Evolutionary conservation across 2,329 filamentous ascomycete genomes (phyloP).

Genomic region (Coleophoma eucalyptorum): DNA sequence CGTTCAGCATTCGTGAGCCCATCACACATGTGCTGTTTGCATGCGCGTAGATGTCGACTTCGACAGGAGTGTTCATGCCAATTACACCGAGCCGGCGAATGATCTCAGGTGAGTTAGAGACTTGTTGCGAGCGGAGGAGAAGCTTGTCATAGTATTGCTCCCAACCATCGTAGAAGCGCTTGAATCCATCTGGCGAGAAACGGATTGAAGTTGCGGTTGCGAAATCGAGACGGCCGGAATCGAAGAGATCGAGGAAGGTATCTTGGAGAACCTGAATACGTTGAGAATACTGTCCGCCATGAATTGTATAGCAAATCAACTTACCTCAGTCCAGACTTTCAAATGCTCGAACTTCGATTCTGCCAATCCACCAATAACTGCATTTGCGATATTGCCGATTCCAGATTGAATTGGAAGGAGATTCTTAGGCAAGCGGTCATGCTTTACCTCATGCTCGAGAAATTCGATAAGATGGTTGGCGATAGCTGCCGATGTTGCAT

Average conservation of each 20-base stretch:
- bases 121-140: slow-evolving; percentile 80
- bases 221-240: slow-evolving; percentile 82
- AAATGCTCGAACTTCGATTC: slow-evolving; percentile 82
- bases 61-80: slow-evolving; percentile 92
- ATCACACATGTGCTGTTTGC: slow-evolving; percentile 89
- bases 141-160: slow-evolving; percentile 77
- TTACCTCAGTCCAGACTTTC: slow-evolving; percentile 80
- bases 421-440: slow-evolving; percentile 71
- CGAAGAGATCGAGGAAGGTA: slow-evolving; percentile 89
- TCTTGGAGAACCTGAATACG: slow-evolving; percentile 67
- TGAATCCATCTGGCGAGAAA: slow-evolving; percentile 87
- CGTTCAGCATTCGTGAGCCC: slow-evolving; percentile 84
- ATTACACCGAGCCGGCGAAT: slow-evolving; percentile 84
- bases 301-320: neutral
- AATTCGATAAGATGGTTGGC: slow-evolving; percentile 79
- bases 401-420: slow-evolving; percentile 81
- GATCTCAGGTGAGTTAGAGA: slow-evolving; percentile 87
- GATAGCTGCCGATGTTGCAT: slow-evolving; percentile 69
- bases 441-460: slow-evolving; percentile 79
- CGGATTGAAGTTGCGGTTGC: slow-evolving; percentile 87
- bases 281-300: neutral
- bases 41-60: slow-evolving; percentile 93
- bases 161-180: slow-evolving; percentile 86
- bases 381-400: slow-evolving; percentile 92
- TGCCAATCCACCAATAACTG: slow-evolving; percentile 79